Evolutionary conservation across 208 protist species (phyloP).

Genomic region (Trypanosoma mega): DNA sequence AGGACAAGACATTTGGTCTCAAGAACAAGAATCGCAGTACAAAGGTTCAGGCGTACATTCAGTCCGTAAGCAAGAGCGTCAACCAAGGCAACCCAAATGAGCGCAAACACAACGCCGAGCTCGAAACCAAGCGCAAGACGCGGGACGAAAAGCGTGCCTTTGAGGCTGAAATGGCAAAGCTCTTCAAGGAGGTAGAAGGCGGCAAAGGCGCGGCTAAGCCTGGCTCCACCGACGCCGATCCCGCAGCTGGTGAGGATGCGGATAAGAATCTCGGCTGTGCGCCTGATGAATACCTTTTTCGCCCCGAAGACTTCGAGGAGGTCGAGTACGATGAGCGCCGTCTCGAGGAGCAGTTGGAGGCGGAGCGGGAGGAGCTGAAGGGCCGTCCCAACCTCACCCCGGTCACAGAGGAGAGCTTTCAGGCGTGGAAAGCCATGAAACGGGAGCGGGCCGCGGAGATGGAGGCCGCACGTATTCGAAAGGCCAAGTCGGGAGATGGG

Average conservation of each 20-base stretch:
- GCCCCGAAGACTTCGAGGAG: slow-evolving; percentile 88
- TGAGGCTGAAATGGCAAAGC: slow-evolving; percentile 78
- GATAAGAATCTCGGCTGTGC: slow-evolving; percentile 49
- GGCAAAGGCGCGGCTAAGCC: slow-evolving; percentile 18
- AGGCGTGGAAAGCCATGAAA: slow-evolving; percentile 73
- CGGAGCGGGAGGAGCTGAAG: slow-evolving; percentile 78
- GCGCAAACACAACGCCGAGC: slow-evolving; percentile 64
- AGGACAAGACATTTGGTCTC: slow-evolving; percentile 92
- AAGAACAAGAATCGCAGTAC: slow-evolving; percentile 93
- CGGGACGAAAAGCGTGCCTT: slow-evolving; percentile 77
- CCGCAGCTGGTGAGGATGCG: slow-evolving; percentile 31
- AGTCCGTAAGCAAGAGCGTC: slow-evolving; percentile 65
- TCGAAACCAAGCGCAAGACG: slow-evolving; percentile 54
- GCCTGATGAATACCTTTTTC: slow-evolving; percentile 87
- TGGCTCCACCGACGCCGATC: slow-evolving; percentile 8
- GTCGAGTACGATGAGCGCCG: slow-evolving; percentile 77
- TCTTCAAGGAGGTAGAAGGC: slow-evolving; percentile 75
- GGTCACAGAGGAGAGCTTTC: slow-evolving; percentile 78
- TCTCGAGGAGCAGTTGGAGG: slow-evolving; percentile 86
- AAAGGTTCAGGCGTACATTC: slow-evolving; percentile 89
- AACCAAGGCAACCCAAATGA: slow-evolving; percentile 63
- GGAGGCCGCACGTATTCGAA: slow-evolving; percentile 62
- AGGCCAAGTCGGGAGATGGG: slow-evolving; percentile 69
- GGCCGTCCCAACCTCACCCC: slow-evolving; percentile 75
- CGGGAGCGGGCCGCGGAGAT: slow-evolving; percentile 56